phyloP scores from a whole-genome alignment of 306 rosid genomes.

The Cajanus cajan region DNA sequence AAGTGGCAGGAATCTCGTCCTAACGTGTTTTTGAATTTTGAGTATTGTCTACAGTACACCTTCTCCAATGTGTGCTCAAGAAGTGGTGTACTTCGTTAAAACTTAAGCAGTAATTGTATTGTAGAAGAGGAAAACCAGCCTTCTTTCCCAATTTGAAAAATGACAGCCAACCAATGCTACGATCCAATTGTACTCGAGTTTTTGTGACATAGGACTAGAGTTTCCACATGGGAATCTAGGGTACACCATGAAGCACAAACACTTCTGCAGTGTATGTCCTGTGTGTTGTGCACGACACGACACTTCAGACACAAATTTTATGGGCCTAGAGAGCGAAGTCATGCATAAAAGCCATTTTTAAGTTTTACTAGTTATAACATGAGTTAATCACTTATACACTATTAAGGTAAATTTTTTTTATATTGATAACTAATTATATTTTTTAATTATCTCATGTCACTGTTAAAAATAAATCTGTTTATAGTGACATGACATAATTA shows the following conservation, averaged over 20 bases:
- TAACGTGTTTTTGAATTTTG: neutral
- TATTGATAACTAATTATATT: too few species aligned
- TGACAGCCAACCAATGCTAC: neutral
- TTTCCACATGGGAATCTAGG: neutral
- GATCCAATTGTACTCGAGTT: neutral
- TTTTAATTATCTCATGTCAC: too few species aligned
- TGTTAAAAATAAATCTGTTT: too few species aligned
- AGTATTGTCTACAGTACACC: neutral
- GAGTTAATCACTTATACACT: too few species aligned
- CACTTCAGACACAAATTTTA: too few species aligned
- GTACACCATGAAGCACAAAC: neutral
- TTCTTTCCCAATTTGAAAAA: too few species aligned
- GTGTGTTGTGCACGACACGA: too few species aligned
- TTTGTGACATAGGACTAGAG: neutral
- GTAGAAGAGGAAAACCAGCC: neutral
- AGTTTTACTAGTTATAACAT: too few species aligned
- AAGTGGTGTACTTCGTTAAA: neutral
- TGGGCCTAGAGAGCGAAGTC: too few species aligned
- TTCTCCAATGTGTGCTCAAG: neutral
- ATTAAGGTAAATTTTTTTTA: too few species aligned
- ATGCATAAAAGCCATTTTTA: too few species aligned
- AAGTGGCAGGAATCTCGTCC: conserved; percentile 8
- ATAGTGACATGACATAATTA: too few species aligned
- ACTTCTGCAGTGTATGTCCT: neutral
- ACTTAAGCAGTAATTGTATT: neutral